Evolutionary conservation across 106 monocot species (phyloP), one percentile per base, ranked within the genome.

Genomic region (Dioscorea zingiberensis): DNA sequence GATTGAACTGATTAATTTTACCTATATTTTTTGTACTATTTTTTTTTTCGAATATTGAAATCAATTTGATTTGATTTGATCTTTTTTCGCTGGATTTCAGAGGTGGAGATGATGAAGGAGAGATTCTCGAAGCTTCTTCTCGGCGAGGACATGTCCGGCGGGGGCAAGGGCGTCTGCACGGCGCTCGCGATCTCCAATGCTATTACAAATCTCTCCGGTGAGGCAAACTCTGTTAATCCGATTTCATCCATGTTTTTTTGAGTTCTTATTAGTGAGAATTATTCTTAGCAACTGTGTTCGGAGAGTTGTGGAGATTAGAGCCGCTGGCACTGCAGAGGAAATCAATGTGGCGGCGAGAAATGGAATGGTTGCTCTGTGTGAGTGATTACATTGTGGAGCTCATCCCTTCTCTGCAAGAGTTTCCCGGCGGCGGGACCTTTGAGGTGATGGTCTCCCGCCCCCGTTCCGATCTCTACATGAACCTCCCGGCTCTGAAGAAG

Each of bases 61-160:
- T 38, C 38, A 38, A 38, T 38, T 38, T 38, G 38, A 10, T 38
- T 38, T 38, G 38, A 38, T 38, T 38, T 38, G 38, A 8, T 38
- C 10, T 38, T 2, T 38, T 38, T 38, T 38, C 0, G 6, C 0
- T 1, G 38, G 38, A 10, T 38, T 58, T 17, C 84, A 92, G 97
- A 97, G 60, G 77, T 92, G 64, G 97, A 92, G 74, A 81, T 92
- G 92, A 97, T 97, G 97, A 97, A 89, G 75, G 86, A 97, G 77
- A 72, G 97, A 57, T 97, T 97, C 38, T 83, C 97, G 0, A 97
- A 97, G 74, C 84, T 97, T 48, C 81, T 97, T 4, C 79, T 92
- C 8, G 97, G 97, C 21, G 97, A 92, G 63, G 97, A 97, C 70
- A 97, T 92, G 97, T 97, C 97, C 45, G 92, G 97, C 7, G 77